Evolutionary conservation across 148 eudicot genomes (phyloP).

Genomic region (Arctostaphylos glauca): DNA sequence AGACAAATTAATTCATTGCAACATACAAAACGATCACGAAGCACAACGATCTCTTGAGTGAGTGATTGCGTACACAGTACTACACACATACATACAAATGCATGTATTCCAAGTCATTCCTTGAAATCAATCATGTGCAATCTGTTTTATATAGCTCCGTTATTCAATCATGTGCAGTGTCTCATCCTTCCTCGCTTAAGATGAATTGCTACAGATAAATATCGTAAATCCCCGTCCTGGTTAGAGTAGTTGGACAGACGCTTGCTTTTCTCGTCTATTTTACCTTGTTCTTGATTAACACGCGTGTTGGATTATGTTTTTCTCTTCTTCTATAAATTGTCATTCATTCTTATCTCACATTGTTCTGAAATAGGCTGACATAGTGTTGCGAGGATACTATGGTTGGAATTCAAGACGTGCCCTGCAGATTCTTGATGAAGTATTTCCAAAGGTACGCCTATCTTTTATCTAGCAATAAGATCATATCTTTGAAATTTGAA

Average conservation of each 20-base stretch:
- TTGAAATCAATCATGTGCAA: too few relatives aligned
- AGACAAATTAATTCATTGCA: background rate
- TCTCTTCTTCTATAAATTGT: background rate
- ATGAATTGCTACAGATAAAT: background rate
- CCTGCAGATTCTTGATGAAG: slow-evolving; percentile 64
- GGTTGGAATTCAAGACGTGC: slow-evolving; percentile 95
- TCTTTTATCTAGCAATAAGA: background rate
- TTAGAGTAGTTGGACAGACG: too few relatives aligned
- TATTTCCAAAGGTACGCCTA: slow-evolving; percentile 74
- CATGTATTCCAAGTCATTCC: too few relatives aligned
- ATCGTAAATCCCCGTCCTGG: too few relatives aligned
- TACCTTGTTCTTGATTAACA: too few relatives aligned
- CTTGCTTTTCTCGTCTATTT: too few relatives aligned
- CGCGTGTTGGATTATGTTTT: too few relatives aligned
- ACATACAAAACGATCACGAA: background rate
- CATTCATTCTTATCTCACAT: background rate
- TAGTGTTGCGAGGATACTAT: slow-evolving; percentile 74
- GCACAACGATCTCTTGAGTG: background rate
- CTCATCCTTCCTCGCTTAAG: background rate
- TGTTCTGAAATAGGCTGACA: slow-evolving; percentile 67
- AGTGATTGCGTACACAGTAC: too few relatives aligned
- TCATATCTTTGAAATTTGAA: background rate
- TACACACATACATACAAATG: too few relatives aligned
- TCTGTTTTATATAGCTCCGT: too few relatives aligned
- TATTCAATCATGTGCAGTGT: background rate